phyloP scores from a whole-genome alignment of 208 protist species.

The Strigomonas culicis region DNA sequence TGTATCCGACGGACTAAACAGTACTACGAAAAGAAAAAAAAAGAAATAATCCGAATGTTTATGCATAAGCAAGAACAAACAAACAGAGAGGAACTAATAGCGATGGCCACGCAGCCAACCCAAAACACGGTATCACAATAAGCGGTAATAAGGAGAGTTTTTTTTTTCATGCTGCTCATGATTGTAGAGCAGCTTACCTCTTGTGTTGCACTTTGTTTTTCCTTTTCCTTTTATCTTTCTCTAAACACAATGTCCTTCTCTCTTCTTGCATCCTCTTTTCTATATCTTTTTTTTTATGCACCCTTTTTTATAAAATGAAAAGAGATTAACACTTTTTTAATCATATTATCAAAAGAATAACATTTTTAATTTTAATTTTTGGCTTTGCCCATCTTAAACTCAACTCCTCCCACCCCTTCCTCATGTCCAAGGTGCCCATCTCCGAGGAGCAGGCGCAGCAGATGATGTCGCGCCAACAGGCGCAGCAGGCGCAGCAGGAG shows the following conservation, averaged over 20 bases:
- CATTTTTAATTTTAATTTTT: no score
- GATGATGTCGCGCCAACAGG: conserved; percentile 88
- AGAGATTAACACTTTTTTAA: no score
- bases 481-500: conserved; percentile 71
- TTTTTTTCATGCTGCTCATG: conserved; percentile 13
- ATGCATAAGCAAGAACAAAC: not conserved
- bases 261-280: conserved; percentile 14
- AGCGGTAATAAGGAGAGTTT: not conserved
- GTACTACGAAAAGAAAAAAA: not conserved
- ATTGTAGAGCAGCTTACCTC: no score
- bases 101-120: not conserved
- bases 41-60: not conserved
- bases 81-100: not conserved
- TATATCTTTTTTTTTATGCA: not conserved
- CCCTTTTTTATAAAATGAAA: not conserved
- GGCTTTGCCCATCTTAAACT: no score
- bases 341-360: no score
- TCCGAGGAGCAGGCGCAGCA: conserved; percentile 87
- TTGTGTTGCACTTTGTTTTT: not conserved
- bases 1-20: conserved; percentile 1
- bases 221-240: conserved; percentile 3
- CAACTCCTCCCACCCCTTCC: not conserved
- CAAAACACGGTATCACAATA: not conserved
- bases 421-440: conserved; percentile 75
- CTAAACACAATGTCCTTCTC: not conserved